Conservation (phyloP, 345 rosid genomes). For the Populus alba region DNA sequence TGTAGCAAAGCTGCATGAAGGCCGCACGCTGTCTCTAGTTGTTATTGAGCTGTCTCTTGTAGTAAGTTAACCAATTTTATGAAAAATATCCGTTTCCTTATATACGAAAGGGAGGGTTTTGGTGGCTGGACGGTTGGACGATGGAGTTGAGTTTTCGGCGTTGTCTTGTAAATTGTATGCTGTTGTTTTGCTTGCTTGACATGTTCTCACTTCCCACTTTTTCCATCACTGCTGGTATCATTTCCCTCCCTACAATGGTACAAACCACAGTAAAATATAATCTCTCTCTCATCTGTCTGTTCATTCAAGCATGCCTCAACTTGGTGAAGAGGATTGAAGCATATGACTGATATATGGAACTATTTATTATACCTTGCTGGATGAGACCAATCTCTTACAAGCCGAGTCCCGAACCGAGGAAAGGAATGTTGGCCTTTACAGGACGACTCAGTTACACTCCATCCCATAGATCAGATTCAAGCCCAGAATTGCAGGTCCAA, state of each 20-base stretch:
- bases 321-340: not conserved
- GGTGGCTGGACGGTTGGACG: slow-evolving; percentile 16
- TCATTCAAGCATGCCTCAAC: not conserved
- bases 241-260: too few relatives aligned
- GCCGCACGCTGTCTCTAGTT: not conserved
- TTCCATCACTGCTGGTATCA: too few relatives aligned
- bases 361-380: not conserved
- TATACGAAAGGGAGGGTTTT: slow-evolving; percentile 11
- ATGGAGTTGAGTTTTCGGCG: slow-evolving; percentile 2
- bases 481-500: not conserved
- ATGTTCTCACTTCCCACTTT: not conserved
- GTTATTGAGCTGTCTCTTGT: slow-evolving; percentile 10
- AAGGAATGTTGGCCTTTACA: not conserved
- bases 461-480: not conserved
- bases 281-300: too few relatives aligned
- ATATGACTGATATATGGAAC: not conserved
- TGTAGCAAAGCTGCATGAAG: slow-evolving; percentile 31
- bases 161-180: not conserved
- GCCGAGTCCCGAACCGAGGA: not conserved
- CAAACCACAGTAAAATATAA: too few relatives aligned
- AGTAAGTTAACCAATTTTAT: not conserved
- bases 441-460: not conserved
- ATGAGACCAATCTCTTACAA: not conserved
- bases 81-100: not conserved
- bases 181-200: not conserved